phyloP scores from a whole-genome alignment of 108 stramenopile genomes.

The Schizochytrium sp. region DNA sequence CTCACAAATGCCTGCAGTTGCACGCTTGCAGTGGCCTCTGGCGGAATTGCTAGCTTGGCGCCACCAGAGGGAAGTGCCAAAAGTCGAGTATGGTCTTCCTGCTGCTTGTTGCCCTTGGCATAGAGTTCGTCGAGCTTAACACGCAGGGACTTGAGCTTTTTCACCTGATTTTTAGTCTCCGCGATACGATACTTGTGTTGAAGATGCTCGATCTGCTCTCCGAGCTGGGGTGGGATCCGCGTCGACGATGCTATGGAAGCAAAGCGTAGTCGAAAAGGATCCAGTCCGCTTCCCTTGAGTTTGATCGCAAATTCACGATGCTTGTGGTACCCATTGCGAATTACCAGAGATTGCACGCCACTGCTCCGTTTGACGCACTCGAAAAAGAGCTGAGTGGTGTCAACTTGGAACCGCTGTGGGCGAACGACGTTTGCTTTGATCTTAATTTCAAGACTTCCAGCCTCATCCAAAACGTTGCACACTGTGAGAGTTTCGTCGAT shows the following conservation, averaged over 20 bases:
- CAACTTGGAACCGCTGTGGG: background rate
- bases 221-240: background rate
- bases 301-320: slow-evolving; percentile 4
- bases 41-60: slow-evolving; percentile 1
- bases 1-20: background rate
- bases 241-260: background rate
- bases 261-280: background rate
- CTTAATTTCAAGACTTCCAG: background rate
- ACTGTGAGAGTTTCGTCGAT: background rate
- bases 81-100: background rate
- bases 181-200: slow-evolving; percentile 16
- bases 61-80: background rate
- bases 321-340: slow-evolving; percentile 2
- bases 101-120: background rate
- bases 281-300: background rate
- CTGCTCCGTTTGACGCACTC: background rate
- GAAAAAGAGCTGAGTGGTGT: background rate
- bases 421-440: background rate
- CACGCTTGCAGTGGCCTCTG: background rate
- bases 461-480: background rate
- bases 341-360: background rate
- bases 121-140: background rate
- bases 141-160: slow-evolving; percentile 14
- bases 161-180: slow-evolving; percentile 9
- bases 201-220: slow-evolving; percentile 5